A percentile compares a stretch with the other conserved stretches of the same genome.
phyloP scores from a whole-genome alignment of 2,329 filamentous ascomycete genomes.

The Aspergillus aculeatus region DNA sequence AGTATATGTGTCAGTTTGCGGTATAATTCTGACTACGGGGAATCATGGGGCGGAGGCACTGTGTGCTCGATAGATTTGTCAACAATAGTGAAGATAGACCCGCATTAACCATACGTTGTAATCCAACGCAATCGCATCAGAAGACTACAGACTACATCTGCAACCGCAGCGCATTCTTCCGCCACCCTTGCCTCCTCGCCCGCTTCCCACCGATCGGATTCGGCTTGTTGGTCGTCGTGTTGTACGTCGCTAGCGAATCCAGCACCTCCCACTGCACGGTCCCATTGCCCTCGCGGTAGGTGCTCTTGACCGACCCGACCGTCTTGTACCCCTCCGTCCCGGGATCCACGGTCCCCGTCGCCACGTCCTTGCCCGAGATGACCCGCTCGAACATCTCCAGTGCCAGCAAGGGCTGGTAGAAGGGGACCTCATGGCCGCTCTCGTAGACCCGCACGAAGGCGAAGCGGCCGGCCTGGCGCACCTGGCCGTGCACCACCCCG shows the following conservation, averaged over 20 bases:
- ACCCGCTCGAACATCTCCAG: slow-evolving; percentile 8
- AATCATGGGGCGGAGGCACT: neutral
- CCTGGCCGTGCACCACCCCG: slow-evolving; percentile 7
- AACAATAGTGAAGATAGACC: too few species aligned
- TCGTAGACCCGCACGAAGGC: slow-evolving; percentile 9
- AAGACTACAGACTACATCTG: neutral
- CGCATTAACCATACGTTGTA: too few species aligned
- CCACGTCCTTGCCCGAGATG: slow-evolving; percentile 2
- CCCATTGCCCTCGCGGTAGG: slow-evolving; percentile 2
- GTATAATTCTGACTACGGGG: neutral
- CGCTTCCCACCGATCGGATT: neutral
- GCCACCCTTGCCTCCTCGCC: neutral
- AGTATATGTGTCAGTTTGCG: slow-evolving; percentile 24
- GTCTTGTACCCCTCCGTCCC: neutral
- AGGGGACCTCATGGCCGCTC: slow-evolving; percentile 10
- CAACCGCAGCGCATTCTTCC: neutral
- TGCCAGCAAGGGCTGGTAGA: slow-evolving; percentile 8
- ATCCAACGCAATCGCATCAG: neutral
- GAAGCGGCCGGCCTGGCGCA: slow-evolving; percentile 6
- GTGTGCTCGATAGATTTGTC: too few species aligned
- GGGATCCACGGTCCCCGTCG: neutral
- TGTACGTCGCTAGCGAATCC: slow-evolving; percentile 2
- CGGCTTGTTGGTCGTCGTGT: neutral
- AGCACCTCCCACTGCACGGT: slow-evolving; percentile 4
- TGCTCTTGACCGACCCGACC: neutral